Base-by-base conservation (phyloP, 208 protist genomes). In the Trypanosoma scelopori region DNA sequence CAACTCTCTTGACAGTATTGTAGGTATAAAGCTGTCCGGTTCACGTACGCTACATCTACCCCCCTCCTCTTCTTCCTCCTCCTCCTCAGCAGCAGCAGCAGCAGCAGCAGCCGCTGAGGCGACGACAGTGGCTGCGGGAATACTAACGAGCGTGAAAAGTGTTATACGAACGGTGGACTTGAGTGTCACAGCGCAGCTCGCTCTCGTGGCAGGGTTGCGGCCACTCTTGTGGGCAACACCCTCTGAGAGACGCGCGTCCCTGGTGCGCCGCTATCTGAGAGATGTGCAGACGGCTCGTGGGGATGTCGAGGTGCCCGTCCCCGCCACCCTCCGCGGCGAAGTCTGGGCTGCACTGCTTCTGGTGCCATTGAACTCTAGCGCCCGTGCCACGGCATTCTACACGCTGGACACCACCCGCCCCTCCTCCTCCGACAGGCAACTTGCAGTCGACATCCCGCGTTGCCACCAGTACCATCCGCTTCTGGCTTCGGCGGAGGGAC, bases 401-500 rank as follows among this genome's bases (percentile, higher is more conserved):
- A 12, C 48, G 25, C 53, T 73, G 1, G 60, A 74, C 55, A 74
- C 69, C 16, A 3, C 69, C 3, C 15, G 57, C 18, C 32, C 56
- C 18, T 76, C 59, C 30, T 20, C 11, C 37, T 62, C 15, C 59
- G 95, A 98, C 61, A 79, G 90, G 16, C 97, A 98, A 72, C 87
- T 98, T 28, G 58, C 85, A 27, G 79, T 98, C 1, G 97, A 98
- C 69, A 92, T 98, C 32, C 95, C 93, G 0, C 86, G 97, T 48
- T 98, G 96, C 65, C 96, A 98, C 71, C 95, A 96, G 67, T 98
- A 98, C 69, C 81, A 98, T 74, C 79, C 78, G 16, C 60, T 98
- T 0, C 73, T 98, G 4, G 53, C 82, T 20, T 84, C 84, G 0
- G 58, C 82, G 3, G 76, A 72, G 32, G 96, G 92, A 7, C 84